These are phyloP conservation scores for Curvularia lunata DNA, from an alignment of 2,329 filamentous ascomycete species.

Conservation along the genomic window DNA sequence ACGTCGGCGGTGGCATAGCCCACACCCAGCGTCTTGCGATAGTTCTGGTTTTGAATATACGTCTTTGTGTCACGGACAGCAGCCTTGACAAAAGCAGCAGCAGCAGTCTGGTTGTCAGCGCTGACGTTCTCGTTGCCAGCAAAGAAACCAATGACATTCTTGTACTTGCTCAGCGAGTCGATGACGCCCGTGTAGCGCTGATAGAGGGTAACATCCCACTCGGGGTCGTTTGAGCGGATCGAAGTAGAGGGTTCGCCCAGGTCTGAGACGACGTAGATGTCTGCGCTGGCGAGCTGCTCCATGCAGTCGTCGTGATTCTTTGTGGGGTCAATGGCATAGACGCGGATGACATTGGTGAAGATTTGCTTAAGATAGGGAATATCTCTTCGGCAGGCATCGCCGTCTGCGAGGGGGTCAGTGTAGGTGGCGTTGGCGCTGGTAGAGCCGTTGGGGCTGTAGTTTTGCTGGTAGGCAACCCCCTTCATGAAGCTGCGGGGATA, in stretches of 20 bases:
- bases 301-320: slow-evolving; percentile 84
- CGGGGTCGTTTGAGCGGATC: slow-evolving; percentile 79
- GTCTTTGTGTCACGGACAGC: slow-evolving; percentile 93
- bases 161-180: slow-evolving; percentile 79
- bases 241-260: slow-evolving; percentile 65
- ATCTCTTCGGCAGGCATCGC: slow-evolving; percentile 76
- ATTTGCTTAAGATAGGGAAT: slow-evolving; percentile 80
- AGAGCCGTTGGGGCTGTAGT: slow-evolving; percentile 40
- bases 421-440: slow-evolving; percentile 60
- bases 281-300: slow-evolving; percentile 77
- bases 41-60: slow-evolving; percentile 80
- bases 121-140: slow-evolving; percentile 98
- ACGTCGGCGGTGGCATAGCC: slow-evolving; percentile 97
- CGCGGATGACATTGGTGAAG: slow-evolving; percentile 85
- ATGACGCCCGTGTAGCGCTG: slow-evolving; percentile 82
- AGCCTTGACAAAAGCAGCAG: slow-evolving; percentile 95
- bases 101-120: slow-evolving; percentile 80
- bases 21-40: slow-evolving; percentile 76
- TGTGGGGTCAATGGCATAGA: slow-evolving; percentile 87
- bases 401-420: slow-evolving; percentile 81
- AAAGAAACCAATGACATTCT: slow-evolving; percentile 96
- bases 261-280: slow-evolving; percentile 96
- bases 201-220: slow-evolving; percentile 82
- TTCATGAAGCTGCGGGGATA: slow-evolving; percentile 70
- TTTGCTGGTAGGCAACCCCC: slow-evolving; percentile 89